phyloP scores from a whole-genome alignment of 352 stramenopile genomes.

The Globisporangium carolinianum region DNA sequence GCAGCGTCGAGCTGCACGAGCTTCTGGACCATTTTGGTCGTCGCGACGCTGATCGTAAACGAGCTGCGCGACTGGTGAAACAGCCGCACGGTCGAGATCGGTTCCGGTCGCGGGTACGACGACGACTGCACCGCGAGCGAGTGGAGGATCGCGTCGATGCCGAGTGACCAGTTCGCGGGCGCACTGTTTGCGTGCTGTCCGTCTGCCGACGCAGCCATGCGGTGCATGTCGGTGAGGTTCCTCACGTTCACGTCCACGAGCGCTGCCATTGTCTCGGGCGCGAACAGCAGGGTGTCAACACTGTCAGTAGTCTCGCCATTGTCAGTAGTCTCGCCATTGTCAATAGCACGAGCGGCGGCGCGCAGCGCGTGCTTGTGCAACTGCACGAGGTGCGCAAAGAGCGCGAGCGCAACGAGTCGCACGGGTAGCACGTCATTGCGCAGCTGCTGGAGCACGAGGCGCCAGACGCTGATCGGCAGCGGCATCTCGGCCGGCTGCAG shows the following conservation, averaged over 20 bases:
- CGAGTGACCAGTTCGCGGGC: constrained; percentile 69
- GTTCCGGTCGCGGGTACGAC: constrained; percentile 40
- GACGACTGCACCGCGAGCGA: constrained; percentile 36
- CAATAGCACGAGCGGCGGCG: not conserved
- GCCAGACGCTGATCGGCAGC: constrained; percentile 37
- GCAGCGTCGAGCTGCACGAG: constrained; percentile 34
- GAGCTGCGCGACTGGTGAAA: constrained; percentile 37
- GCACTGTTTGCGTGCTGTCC: constrained; percentile 59
- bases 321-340: not conserved
- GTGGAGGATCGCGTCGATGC: constrained; percentile 53
- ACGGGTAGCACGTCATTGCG: constrained; percentile 59
- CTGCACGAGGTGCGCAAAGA: constrained; percentile 49
- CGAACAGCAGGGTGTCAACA: constrained; percentile 34
- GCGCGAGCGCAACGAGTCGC: constrained; percentile 40
- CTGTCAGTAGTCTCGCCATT: not conserved
- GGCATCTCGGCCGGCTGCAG: constrained; percentile 39
- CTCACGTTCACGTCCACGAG: constrained; percentile 39
- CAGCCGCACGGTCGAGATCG: constrained; percentile 48
- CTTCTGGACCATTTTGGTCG: constrained; percentile 40
- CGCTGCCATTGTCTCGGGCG: constrained; percentile 28
- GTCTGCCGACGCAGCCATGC: constrained; percentile 56
- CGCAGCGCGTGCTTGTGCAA: constrained; percentile 21
- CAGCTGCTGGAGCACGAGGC: constrained; percentile 42
- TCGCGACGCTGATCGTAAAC: constrained; percentile 30
- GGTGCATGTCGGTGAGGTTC: constrained; percentile 61